Percentiles rank a stretch among this genome's conserved stretches.
These are phyloP conservation scores for Starmerella gropengiesseri DNA, from an alignment of 805 yeast genomes.

Conservation along the genomic window DNA sequence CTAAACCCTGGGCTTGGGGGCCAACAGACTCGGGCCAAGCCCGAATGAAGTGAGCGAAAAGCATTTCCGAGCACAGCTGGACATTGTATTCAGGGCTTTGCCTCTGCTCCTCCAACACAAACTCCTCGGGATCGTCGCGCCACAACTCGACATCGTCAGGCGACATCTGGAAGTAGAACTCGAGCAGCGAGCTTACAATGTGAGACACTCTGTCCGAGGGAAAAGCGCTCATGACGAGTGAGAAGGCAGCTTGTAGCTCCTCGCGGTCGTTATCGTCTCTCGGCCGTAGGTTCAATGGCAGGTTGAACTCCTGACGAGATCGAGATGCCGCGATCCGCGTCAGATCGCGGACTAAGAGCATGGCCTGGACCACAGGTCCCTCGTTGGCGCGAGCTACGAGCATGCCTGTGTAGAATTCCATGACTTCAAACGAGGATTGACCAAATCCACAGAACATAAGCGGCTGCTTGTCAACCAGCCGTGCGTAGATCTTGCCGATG, in stretches of 20 bases:
- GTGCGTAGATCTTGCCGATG: conserved; percentile 60
- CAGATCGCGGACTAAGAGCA: conserved; percentile 53
- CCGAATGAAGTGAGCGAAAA: conserved; percentile 62
- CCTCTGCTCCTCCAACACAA: conserved; percentile 69
- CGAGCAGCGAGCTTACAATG: conserved; percentile 55
- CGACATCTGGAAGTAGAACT: conserved; percentile 61
- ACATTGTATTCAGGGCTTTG: conserved; percentile 64
- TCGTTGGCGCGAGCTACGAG: conserved; percentile 37
- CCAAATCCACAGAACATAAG: conserved; percentile 44
- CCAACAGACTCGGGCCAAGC: conserved; percentile 51
- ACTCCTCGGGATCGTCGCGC: conserved; percentile 83
- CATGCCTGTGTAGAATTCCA: conserved; percentile 49
- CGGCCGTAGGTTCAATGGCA: conserved; percentile 34
- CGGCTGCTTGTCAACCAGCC: conserved; percentile 49
- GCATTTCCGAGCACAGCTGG: conserved; percentile 76
- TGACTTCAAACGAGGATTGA: conserved; percentile 33
- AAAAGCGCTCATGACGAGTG: conserved; percentile 40
- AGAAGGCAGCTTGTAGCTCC: conserved; percentile 51
- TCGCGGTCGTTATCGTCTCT: conserved; percentile 54
- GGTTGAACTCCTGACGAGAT: conserved; percentile 3
- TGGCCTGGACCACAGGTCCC: conserved; percentile 38
- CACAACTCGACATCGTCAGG: conserved; percentile 73
- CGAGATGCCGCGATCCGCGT: conserved; percentile 36
- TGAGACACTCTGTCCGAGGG: conserved; percentile 36
- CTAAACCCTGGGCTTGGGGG: conserved; percentile 41